Evolutionary conservation across 2,329 filamentous ascomycete species (phyloP).

Genomic region (Septoria petroselini): DNA sequence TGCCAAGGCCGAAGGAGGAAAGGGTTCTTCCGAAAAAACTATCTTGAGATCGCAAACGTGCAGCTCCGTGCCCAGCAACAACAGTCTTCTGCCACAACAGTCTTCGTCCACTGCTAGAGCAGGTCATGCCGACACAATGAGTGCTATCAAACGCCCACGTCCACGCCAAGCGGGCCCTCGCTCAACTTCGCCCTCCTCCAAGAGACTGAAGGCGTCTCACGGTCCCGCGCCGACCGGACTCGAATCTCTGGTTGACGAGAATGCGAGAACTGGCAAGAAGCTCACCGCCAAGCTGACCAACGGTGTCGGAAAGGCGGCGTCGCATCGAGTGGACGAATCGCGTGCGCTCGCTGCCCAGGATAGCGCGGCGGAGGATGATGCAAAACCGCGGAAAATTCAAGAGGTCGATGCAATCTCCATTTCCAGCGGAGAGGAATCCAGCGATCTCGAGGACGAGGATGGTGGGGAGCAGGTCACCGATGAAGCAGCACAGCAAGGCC

Average conservation of each 20-base stretch:
- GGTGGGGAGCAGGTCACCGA: constrained; percentile 18
- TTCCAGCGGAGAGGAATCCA: constrained; percentile 46
- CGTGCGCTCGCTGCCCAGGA: constrained; percentile 50
- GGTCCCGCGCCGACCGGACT: constrained; percentile 32
- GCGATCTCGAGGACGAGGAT: constrained; percentile 28
- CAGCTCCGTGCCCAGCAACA: background rate
- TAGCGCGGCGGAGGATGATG: constrained; percentile 38
- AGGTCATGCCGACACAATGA: constrained; percentile 36
- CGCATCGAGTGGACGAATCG: constrained; percentile 57
- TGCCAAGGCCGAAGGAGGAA: no score
- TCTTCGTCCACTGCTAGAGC: background rate
- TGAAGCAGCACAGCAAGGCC: constrained; percentile 1
- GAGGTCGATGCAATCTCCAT: constrained; percentile 43
- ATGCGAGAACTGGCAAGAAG: constrained; percentile 38
- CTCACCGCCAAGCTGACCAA: constrained; percentile 51
- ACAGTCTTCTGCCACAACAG: background rate
- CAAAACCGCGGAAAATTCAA: constrained; percentile 27
- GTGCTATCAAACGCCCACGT: constrained; percentile 36
- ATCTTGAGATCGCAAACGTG: no score
- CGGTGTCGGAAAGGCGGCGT: constrained; percentile 50
- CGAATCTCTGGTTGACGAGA: constrained; percentile 38
- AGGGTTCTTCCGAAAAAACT: no score
- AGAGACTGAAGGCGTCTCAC: constrained; percentile 38
- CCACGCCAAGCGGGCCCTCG: constrained; percentile 30
- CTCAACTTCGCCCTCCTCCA: constrained; percentile 32